phyloP scores from a whole-genome alignment of 2,329 filamentous ascomycete species.

The Falciphora oryzae region DNA sequence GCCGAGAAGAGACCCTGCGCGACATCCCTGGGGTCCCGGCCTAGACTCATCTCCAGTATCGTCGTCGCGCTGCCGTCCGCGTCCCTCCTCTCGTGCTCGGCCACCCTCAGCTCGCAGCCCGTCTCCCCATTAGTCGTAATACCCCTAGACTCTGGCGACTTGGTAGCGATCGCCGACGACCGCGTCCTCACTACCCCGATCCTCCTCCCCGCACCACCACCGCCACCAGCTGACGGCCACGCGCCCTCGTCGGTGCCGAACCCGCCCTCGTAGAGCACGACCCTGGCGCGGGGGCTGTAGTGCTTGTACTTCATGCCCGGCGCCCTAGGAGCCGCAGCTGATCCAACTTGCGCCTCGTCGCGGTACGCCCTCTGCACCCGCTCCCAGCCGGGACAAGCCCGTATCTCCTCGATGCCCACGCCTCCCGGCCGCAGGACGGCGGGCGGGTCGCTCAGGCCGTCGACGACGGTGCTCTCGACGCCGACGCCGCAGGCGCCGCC shows the following conservation, averaged over 20 bases:
- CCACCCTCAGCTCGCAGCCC: constrained; percentile 28
- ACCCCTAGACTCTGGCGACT: too few species aligned
- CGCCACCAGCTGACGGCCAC: constrained; percentile 20
- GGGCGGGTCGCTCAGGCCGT: constrained; percentile 77
- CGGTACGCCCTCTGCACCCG: constrained; percentile 71
- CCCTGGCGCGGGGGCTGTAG: constrained; percentile 84
- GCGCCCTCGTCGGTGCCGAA: constrained; percentile 27
- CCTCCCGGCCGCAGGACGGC: constrained; percentile 82
- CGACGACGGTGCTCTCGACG: constrained; percentile 95
- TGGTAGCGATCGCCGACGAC: constrained; percentile 39
- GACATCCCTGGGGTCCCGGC: constrained; percentile 64
- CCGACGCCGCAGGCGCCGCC: constrained; percentile 83
- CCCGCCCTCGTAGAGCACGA: constrained; percentile 70
- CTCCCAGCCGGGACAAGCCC: constrained; percentile 74
- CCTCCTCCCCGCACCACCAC: constrained; percentile 13
- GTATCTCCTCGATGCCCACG: constrained; percentile 73
- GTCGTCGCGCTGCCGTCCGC: constrained; percentile 29
- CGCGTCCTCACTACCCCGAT: constrained; percentile 52
- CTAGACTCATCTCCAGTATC: constrained; percentile 67
- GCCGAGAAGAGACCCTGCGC: constrained; percentile 85
- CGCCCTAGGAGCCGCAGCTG: constrained; percentile 61
- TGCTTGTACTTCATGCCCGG: constrained; percentile 99
- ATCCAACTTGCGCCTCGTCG: constrained; percentile 63
- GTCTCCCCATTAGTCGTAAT: constrained; percentile 12
- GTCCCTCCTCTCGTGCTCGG: constrained; percentile 29